Evolutionary conservation across 1,284 basidiomycete genomes (phyloP), one percentile per base, ranked within the genome.

Genomic region (Sutorius eximius): DNA sequence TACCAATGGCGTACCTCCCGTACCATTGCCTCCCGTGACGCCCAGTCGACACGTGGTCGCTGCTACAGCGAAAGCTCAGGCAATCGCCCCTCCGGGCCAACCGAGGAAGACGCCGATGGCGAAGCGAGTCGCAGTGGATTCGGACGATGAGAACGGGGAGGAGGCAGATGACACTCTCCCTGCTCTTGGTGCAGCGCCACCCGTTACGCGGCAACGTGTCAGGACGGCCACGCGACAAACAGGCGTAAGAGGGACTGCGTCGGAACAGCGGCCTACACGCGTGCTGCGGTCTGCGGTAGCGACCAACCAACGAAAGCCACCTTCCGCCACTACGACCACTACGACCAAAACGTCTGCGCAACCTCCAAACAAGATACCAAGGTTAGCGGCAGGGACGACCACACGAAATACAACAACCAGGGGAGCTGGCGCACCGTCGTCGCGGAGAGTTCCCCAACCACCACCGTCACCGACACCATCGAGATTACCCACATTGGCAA

Each of bases 91-190:
- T 30, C 90, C 89, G 15, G 89, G 87, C 22, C 91, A 93, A 65
- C 91, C 91, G 22, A 83, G 91, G 56, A 94, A 93, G 75, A 92
- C 91, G 1, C 91, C 91, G 0, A 79, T 82, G 49, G 79, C 83
- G 42, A 92, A 92, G 70, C 82, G 89, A 37, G 75, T 83, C 16
- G 84, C 83, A 4, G 69, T 73, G 41, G 73, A 75, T 36, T 74
- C 66, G 10, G 81, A 81, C 48, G 85, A 87, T 55, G 82, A 84
- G 45, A 77, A 77, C 36, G 82, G 78, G 29, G 63, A 52, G 16
- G 84, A 86, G 57, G 77, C 75, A 43, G 77, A 80, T 30, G 86
- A 89, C 59, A 75, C 81, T 3, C 73, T 91, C 8, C 87, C 88
- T 27, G 78, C 82, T 7, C 73, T 90, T 15, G 80, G 77, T 30